Conservation (phyloP, 108 stramenopile species). For the Cyclostephanos invisitatus region DNA sequence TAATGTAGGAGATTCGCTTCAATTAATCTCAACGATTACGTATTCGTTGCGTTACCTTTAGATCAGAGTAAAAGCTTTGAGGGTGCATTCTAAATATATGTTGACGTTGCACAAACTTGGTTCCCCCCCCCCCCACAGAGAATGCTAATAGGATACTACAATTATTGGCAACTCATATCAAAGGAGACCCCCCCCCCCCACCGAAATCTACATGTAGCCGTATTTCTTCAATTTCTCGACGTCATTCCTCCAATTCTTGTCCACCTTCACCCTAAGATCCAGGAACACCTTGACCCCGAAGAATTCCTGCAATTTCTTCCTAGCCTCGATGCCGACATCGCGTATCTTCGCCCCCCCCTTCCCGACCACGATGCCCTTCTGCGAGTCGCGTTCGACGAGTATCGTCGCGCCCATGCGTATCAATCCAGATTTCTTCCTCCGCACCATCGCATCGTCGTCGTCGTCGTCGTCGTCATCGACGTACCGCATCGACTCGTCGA, state of each 20-base stretch:
- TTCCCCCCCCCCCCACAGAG: no score
- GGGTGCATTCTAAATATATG: no score
- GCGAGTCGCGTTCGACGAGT: slow-evolving; percentile 86
- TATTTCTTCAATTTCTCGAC: slow-evolving; percentile 74
- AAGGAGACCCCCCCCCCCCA: background rate
- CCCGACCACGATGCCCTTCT: slow-evolving; percentile 94
- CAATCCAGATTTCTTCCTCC: slow-evolving; percentile 38
- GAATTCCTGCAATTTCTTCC: slow-evolving; percentile 76
- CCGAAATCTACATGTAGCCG: slow-evolving; percentile 68
- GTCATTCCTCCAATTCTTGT: slow-evolving; percentile 93
- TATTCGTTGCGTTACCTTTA: no score
- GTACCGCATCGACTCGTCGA: slow-evolving; percentile 78
- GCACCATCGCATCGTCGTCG: slow-evolving; percentile 1
- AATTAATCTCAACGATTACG: no score
- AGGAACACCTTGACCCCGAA: slow-evolving; percentile 76
- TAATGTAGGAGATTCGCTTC: no score
- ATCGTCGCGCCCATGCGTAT: slow-evolving; percentile 81
- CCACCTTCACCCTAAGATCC: slow-evolving; percentile 86
- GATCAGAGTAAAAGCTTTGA: no score
- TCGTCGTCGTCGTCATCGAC: slow-evolving; percentile 25
- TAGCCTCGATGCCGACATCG: slow-evolving; percentile 79
- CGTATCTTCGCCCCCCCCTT: slow-evolving; percentile 87
- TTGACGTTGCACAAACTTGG: no score
- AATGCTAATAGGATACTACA: no score
- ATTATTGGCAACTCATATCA: no score